Evolutionary conservation across 495 filamentous ascomycete species (phyloP), one percentile per base, ranked within the genome.

Genomic region (Eremomyces bilateralis): DNA sequence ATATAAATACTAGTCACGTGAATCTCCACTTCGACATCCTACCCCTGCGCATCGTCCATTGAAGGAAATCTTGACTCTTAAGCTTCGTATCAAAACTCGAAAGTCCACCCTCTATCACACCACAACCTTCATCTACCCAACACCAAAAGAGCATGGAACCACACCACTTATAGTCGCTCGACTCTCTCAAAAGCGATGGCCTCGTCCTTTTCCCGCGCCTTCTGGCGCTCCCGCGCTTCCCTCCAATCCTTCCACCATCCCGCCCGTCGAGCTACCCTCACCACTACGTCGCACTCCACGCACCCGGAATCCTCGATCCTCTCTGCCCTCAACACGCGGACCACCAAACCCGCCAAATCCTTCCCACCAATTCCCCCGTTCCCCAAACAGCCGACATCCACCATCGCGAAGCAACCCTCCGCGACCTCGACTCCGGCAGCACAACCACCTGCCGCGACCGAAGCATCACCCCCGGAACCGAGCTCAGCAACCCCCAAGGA

Each of bases 171-270:
- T n/a, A n/a, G n/a, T n/a, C n/a, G n/a, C n/a, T n/a, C n/a, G n/a
- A n/a, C n/a, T n/a, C n/a, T n/a, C n/a, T n/a, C n/a, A n/a, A n/a
- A n/a, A n/a, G n/a, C n/a, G n/a, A n/a, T n/a, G n/a, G n/a, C n/a
- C n/a, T n/a, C n/a, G n/a, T n/a, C n/a, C n/a, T n/a, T n/a, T n/a
- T n/a, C n/a, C n/a, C n/a, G n/a, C n/a, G n/a, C n/a, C n/a, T n/a
- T n/a, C n/a, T n/a, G n/a, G n/a, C n/a, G n/a, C n/a, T n/a, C n/a
- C n/a, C n/a, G n/a, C n/a, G 24, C 24, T 28, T 8, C 53, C 56
- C 52, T 17, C 41, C 45, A 11, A 55, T 53, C 34, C 52, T 59
- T 21, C 47, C 55, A 4, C 56, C 53, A 6, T 49, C 46, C 34
- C 49, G 43, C 22, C 42, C 50, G 3, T n/a, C 32, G 37, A 34